phyloP scores from a whole-genome alignment of 495 filamentous ascomycete genomes.

The Penicillium angulare region DNA sequence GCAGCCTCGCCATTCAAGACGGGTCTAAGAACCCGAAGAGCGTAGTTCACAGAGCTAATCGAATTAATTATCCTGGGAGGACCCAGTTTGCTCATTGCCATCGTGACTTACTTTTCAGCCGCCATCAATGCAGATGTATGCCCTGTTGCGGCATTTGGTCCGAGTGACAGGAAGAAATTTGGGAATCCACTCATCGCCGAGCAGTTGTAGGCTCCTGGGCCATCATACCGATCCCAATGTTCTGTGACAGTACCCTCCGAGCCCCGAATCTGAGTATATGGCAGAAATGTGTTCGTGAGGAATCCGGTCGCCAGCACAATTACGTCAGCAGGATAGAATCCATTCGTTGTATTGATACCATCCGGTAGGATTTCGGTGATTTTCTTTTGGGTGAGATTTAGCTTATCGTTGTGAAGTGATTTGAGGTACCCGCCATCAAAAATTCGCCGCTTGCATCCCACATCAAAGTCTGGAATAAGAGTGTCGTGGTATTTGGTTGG shows the following conservation, averaged over 20 bases:
- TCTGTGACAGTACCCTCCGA: neutral
- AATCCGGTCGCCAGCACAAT: slow-evolving; percentile 54
- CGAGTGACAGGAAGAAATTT: slow-evolving; percentile 58
- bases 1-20: neutral
- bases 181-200: slow-evolving; percentile 56
- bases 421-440: neutral
- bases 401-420: neutral
- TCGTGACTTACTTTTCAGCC: slow-evolving; percentile 41
- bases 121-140: slow-evolving; percentile 55
- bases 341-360: neutral
- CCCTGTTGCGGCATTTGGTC: slow-evolving; percentile 57
- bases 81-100: neutral
- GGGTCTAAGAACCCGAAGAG: neutral
- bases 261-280: slow-evolving; percentile 39
- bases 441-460: neutral
- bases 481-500: neutral
- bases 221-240: slow-evolving; percentile 46
- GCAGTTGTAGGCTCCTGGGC: slow-evolving; percentile 52
- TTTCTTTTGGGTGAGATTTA: neutral
- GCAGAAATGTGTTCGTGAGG: slow-evolving; percentile 38
- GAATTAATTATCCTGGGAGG: neutral
- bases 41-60: neutral
- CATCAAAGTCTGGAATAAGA: neutral
- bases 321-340: slow-evolving; percentile 45
- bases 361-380: neutral